Percentiles rank a stretch among this genome's conserved stretches.
Conservation (phyloP, 805 yeast species). For the Candida jianshihensis region DNA sequence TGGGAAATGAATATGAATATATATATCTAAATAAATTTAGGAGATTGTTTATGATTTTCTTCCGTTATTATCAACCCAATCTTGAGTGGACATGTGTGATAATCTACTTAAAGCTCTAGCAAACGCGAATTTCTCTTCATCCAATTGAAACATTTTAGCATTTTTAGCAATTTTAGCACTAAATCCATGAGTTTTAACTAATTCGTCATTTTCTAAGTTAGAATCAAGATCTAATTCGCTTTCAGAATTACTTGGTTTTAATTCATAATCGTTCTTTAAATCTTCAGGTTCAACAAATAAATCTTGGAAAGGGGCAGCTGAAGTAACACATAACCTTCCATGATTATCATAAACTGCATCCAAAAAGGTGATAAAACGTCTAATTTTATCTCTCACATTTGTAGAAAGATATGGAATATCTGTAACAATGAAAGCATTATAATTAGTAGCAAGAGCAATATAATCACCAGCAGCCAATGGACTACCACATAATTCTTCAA, state of each 20-base stretch:
- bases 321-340: conserved; percentile 81
- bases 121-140: conserved; percentile 94
- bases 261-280: conserved; percentile 29
- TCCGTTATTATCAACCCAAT: conserved; percentile 62
- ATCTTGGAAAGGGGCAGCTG: conserved; percentile 77
- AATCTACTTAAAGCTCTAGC: conserved; percentile 90
- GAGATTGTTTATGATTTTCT: not conserved
- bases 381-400: conserved; percentile 71
- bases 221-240: conserved; percentile 19
- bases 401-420: conserved; percentile 85
- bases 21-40: no score
- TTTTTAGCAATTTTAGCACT: conserved; percentile 63
- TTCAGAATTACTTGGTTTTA: conserved; percentile 15
- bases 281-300: conserved; percentile 80
- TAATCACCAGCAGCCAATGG: conserved; percentile 95
- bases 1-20: no score
- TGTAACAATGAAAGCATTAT: conserved; percentile 75
- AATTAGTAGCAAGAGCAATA: conserved; percentile 69
- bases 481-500: conserved; percentile 77
- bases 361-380: conserved; percentile 88
- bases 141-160: conserved; percentile 76
- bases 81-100: conserved; percentile 88
- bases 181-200: conserved; percentile 73
- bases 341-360: conserved; percentile 95
- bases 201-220: conserved; percentile 42